phyloP scores from a whole-genome alignment of 2,329 filamentous ascomycete species.

The Aaosphaeria pasadenensis region DNA sequence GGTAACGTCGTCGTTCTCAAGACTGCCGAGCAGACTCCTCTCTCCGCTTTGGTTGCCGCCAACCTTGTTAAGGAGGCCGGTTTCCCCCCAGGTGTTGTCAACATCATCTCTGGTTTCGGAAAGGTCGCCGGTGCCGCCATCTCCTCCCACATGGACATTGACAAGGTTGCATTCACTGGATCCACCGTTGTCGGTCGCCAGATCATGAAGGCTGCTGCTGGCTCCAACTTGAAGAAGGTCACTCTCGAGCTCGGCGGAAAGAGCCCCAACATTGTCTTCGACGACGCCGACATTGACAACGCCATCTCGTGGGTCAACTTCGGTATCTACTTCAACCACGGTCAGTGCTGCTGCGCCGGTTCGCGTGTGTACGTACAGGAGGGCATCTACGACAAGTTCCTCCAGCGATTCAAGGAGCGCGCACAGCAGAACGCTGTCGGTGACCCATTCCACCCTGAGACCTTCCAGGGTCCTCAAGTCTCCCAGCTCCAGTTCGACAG shows the following conservation, averaged over 20 bases:
- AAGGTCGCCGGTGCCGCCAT: slow-evolving; percentile 75
- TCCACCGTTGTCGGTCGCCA: slow-evolving; percentile 69
- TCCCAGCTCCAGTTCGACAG: slow-evolving; percentile 83
- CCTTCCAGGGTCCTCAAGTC: slow-evolving; percentile 87
- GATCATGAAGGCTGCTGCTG: slow-evolving; percentile 78
- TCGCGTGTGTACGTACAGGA: slow-evolving; percentile 86
- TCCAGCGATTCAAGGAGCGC: slow-evolving; percentile 75
- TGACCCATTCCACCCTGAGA: slow-evolving; percentile 74
- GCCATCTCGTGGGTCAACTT: slow-evolving; percentile 75
- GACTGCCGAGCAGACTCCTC: slow-evolving; percentile 73
- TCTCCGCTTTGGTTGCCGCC: slow-evolving; percentile 65
- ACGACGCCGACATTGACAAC: slow-evolving; percentile 74
- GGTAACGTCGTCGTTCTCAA: slow-evolving; percentile 73
- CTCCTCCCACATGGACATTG: slow-evolving; percentile 72
- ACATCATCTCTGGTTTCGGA: slow-evolving; percentile 75
- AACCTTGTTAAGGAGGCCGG: slow-evolving; percentile 70
- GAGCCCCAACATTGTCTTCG: slow-evolving; percentile 77
- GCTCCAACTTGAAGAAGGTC: slow-evolving; percentile 79
- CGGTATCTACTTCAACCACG: slow-evolving; percentile 58
- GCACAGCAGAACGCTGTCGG: slow-evolving; percentile 74
- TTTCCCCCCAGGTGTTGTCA: slow-evolving; percentile 74
- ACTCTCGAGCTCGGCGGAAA: slow-evolving; percentile 79
- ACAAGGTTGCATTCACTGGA: slow-evolving; percentile 82
- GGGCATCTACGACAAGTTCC: slow-evolving; percentile 82
- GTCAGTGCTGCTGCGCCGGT: slow-evolving; percentile 68